Conservation (phyloP, 139 green algal species). For the Volvox africanus region DNA sequence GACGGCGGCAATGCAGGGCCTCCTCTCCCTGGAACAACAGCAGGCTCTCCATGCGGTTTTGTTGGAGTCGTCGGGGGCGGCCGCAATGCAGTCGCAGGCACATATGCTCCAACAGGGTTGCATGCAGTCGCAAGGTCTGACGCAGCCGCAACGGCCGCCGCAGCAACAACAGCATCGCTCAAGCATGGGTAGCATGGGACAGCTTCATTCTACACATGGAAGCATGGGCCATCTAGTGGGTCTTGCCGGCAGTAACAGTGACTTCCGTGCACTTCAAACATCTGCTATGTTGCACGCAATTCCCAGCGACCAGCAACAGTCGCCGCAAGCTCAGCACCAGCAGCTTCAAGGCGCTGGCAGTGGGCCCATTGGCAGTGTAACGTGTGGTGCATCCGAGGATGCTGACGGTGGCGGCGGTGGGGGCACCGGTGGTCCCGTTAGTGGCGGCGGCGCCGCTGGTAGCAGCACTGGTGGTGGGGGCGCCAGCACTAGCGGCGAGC, state of each 20-base stretch:
- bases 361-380: background rate
- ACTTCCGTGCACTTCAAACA: slow-evolving; percentile 17
- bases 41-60: slow-evolving; percentile 64
- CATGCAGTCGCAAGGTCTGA: background rate
- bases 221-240: background rate
- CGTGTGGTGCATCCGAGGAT: background rate
- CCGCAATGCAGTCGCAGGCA: background rate
- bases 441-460: slow-evolving; percentile 1
- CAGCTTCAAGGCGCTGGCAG: background rate
- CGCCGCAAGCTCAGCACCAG: slow-evolving; percentile 1
- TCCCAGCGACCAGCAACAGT: slow-evolving; percentile 15
- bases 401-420: background rate
- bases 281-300: background rate
- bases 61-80: slow-evolving; percentile 31
- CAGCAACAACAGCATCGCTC: background rate
- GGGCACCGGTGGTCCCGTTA: slow-evolving; percentile 16
- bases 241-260: background rate
- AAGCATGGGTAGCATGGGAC: background rate
- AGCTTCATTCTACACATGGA: slow-evolving; percentile 1
- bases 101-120: background rate
- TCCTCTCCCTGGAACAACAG: slow-evolving; percentile 61
- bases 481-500: slow-evolving; percentile 18
- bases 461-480: background rate
- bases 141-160: background rate
- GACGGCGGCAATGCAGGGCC: slow-evolving; percentile 34